Conservation (phyloP, 148 eudicot species). For the Polygonum maritimum region DNA sequence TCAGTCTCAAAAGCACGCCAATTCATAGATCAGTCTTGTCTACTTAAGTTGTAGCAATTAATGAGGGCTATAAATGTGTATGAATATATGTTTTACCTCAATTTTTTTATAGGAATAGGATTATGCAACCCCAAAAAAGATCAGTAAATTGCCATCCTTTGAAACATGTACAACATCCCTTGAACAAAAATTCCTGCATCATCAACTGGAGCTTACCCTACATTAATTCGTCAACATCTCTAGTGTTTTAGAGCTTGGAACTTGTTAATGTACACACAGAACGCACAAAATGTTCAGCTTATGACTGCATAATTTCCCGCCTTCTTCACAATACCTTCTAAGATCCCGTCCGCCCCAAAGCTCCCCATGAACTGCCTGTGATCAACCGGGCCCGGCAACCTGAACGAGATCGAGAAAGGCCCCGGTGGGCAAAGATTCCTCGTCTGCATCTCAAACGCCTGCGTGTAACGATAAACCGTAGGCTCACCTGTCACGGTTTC, state of each 20-base stretch:
- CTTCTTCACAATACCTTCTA: conserved; percentile 76
- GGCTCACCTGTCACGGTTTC: conserved; percentile 70
- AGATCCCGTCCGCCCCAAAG: conserved; percentile 75
- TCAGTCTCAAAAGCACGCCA: too few species aligned
- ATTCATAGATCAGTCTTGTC: too few species aligned
- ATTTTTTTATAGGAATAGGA: background rate
- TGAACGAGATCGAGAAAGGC: conserved; percentile 64
- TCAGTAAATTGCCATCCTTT: conserved; percentile 4
- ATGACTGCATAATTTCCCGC: conserved; percentile 10
- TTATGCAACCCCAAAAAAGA: background rate
- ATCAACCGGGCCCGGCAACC: conserved; percentile 86
- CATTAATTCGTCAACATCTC: background rate
- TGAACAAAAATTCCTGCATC: background rate
- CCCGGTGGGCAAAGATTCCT: conserved; percentile 87
- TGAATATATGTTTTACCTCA: too few species aligned
- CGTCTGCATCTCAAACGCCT: conserved; percentile 66
- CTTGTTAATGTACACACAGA: background rate
- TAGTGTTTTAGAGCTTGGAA: background rate
- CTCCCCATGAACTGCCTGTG: conserved; percentile 67
- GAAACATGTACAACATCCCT: background rate
- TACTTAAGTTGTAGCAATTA: too few species aligned
- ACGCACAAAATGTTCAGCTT: background rate
- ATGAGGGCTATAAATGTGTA: too few species aligned
- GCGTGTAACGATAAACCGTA: conserved; percentile 32
- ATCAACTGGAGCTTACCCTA: background rate